These are phyloP conservation scores for Furcasterigmium sp. DNA, from an alignment of 2,329 filamentous ascomycete genomes.

Conservation along the genomic window DNA sequence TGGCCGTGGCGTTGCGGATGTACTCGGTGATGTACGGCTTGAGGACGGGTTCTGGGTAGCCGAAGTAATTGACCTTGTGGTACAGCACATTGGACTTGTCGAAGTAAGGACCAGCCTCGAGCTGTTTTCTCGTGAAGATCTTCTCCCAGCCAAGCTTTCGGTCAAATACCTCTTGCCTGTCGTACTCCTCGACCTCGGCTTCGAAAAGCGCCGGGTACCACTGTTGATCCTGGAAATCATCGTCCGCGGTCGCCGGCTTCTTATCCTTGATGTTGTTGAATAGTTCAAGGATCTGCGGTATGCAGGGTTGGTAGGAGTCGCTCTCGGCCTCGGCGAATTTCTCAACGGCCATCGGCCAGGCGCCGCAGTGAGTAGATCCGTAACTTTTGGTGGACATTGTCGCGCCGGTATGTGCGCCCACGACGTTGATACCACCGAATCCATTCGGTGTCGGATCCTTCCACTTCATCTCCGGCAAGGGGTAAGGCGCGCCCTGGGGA, in stretches of 20 bases:
- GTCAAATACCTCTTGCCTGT: conserved; percentile 11
- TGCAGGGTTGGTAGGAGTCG: conserved; percentile 31
- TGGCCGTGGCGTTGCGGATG: conserved; percentile 20
- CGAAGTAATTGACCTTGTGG: conserved; percentile 32
- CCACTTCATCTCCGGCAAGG: conserved; percentile 7
- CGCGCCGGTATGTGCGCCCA: conserved; percentile 23
- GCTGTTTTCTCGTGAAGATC: conserved; percentile 11
- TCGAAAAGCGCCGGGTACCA: conserved; percentile 13
- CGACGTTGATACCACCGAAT: conserved; percentile 26
- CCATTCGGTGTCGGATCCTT: conserved; percentile 10
- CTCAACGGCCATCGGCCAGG: conserved; percentile 26
- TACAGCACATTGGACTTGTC: background rate
- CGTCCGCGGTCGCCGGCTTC: background rate
- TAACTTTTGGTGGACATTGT: conserved; percentile 31
- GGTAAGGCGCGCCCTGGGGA: conserved; percentile 3
- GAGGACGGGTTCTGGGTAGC: conserved; percentile 32
- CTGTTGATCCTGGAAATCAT: conserved; percentile 10
- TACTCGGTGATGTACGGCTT: conserved; percentile 30
- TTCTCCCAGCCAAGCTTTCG: conserved; percentile 15
- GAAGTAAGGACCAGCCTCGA: conserved; percentile 4
- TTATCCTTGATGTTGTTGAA: conserved; percentile 12
- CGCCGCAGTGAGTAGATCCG: conserved; percentile 25
- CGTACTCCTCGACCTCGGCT: conserved; percentile 12
- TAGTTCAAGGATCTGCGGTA: conserved; percentile 19
- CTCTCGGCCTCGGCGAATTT: conserved; percentile 27